Evolutionary conservation across 2,329 filamentous ascomycete species (phyloP), one percentile per base, ranked within the genome.

Genomic region (Aspergillus candidus): DNA sequence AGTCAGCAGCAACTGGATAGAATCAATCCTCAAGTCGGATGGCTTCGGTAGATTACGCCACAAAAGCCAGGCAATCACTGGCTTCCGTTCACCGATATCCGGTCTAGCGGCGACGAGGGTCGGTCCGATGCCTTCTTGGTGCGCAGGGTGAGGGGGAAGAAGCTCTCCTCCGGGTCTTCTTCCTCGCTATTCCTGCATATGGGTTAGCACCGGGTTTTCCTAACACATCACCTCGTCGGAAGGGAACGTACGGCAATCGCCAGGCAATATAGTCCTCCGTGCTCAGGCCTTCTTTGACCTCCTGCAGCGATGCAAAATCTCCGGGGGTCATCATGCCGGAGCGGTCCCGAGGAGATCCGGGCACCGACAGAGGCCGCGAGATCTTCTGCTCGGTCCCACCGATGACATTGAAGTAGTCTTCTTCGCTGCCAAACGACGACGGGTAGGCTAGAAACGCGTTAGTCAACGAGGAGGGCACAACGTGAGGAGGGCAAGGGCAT

Each of bases 311-410:
- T 22, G 89, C 93, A 75, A 97, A 97, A 68, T 98, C 93, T 37
- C 93, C 93, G 6, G 93, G 93, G 1, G 93, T 98, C 93, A 98
- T 97, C 89, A 96, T 95, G 42, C 93, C 93, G 35, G 84, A 84
- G 30, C 89, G 80, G 63, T 95, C 90, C 49, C 90, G 79, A 8
- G 93, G 93, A 13, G 89, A 95, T 7, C 93, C 93, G 2, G 93
- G 93, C 40, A 94, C 89, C 3, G 89, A 96, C 69, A 97, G 83
- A 6, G 93, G 93, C 38, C 93, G 79, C 10, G 89, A 91, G 61
- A 98, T 90, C 82, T 97, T 98, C 63, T 90, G 84, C 58, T 96
- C 91, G 4, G 88, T 87, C 31, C 88, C 87, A 41, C 89, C 88
- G 60, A 97, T 95, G 70, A 90, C 93, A 63, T 93, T 86, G 51